Percentiles rank a stretch among this genome's conserved stretches.
Conservation (phyloP, 169 alveolate species). For the Plasmodium gaboni region DNA sequence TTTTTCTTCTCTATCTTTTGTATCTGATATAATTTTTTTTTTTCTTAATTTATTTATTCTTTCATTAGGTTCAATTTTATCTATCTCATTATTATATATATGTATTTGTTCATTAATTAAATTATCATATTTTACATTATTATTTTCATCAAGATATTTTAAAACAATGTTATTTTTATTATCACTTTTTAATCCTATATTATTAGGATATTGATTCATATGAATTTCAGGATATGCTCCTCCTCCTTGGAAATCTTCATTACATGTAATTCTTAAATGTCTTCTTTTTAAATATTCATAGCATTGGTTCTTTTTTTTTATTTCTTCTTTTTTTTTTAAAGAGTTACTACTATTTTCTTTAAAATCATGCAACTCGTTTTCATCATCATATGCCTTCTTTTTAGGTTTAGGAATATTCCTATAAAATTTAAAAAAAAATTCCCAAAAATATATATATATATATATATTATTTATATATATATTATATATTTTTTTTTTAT, state of each 20-base stretch:
- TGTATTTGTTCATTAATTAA: slow-evolving; percentile 77
- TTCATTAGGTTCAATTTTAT: slow-evolving; percentile 65
- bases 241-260: slow-evolving; percentile 87
- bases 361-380: not conserved
- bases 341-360: not conserved
- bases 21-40: slow-evolving; percentile 82
- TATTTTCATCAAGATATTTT: slow-evolving; percentile 79
- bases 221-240: slow-evolving; percentile 89
- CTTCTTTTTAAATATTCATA: slow-evolving; percentile 76
- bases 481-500: no score
- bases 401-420: slow-evolving; percentile 70
- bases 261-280: slow-evolving; percentile 81
- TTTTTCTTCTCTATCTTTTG: slow-evolving; percentile 82
- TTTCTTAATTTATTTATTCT: slow-evolving; percentile 55
- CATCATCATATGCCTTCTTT: not conserved
- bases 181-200: slow-evolving; percentile 77
- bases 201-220: slow-evolving; percentile 86
- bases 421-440: not conserved
- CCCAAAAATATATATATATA: no score
- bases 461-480: no score
- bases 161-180: slow-evolving; percentile 62
- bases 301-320: slow-evolving; percentile 19
- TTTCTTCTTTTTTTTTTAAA: not conserved
- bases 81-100: slow-evolving; percentile 36
- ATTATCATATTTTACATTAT: slow-evolving; percentile 82